These are phyloP conservation scores for Fusarium graminum DNA, from an alignment of 2,329 filamentous ascomycete genomes.

Conservation along the genomic window DNA sequence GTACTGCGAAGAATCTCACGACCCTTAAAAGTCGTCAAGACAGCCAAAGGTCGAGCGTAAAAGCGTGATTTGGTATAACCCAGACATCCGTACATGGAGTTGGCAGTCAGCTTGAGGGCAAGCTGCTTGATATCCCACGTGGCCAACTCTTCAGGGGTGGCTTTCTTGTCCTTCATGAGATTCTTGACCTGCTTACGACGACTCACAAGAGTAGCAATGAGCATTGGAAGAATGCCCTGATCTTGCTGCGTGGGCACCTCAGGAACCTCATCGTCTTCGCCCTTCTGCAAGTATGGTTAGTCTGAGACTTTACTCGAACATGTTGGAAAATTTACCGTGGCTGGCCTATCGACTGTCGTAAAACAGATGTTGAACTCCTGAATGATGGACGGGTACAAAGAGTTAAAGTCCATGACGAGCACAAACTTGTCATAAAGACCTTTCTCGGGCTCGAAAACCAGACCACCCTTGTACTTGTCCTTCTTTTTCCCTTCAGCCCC, in stretches of 20 bases:
- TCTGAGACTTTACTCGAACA: not conserved
- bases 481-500: constrained; percentile 89
- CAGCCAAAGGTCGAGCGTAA: constrained; percentile 93
- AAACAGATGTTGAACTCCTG: constrained; percentile 99
- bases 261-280: constrained; percentile 89
- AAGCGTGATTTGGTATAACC: constrained; percentile 98
- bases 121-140: constrained; percentile 99
- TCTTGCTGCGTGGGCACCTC: constrained; percentile 84
- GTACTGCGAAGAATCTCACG: constrained; percentile 97
- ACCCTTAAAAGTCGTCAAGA: constrained; percentile 96
- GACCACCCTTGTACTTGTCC: constrained; percentile 98
- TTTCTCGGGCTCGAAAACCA: constrained; percentile 98
- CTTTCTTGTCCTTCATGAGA: constrained; percentile 93
- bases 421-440: constrained; percentile 98
- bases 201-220: constrained; percentile 92
- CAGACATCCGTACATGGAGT: constrained; percentile 99
- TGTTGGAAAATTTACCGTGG: constrained; percentile 68
- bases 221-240: constrained; percentile 86
- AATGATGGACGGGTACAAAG: constrained; percentile 97
- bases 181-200: constrained; percentile 93
- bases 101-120: constrained; percentile 95
- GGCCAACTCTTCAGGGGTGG: constrained; percentile 86
- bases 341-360: constrained; percentile 88
- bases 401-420: constrained; percentile 99
- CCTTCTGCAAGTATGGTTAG: constrained; percentile 56